Base-by-base conservation (phyloP, 2,329 filamentous ascomycete genomes). In the Pleomassaria siparia region DNA sequence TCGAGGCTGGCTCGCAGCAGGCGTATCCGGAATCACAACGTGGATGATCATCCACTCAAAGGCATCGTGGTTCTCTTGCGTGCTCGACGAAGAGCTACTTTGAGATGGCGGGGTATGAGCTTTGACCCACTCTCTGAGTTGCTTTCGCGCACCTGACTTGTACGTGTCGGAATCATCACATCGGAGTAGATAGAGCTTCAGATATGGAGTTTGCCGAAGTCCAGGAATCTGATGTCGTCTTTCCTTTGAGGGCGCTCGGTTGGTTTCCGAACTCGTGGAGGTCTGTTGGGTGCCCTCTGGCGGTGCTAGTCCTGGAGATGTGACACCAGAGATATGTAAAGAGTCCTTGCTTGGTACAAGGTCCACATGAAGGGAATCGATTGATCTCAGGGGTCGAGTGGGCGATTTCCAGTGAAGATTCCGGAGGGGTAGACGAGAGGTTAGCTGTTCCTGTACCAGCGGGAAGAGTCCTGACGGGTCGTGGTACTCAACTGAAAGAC, bases 351-450 rank as follows among this genome's bases (percentile, higher is more conserved):
- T 71, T 7, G 86, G 81, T n/a, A 91, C 78, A 49, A 97, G 84
- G 52, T 96, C 91, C 62, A 97, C 83, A 64, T 96, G 90, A 32
- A 99, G 82, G 11, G 90, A 91, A 64, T 91, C 87, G 69, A 99
- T 99, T 12, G 94, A 96, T 56, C 94, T 87, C 28, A 97, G 76
- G 2, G 94, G 94, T 0, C 94, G 87, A 22, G 87, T 87, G 51
- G 95, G 89, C 12, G 94, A 96, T 71, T 97, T 95, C 94, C 94
- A 99, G 66, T 97, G 90, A 37, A 99, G 83, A 64, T 97, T 95
- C 55, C 86, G 87, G 29, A 99, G 79, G 26, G 94, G 94, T 0
- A 97, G 80, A 45, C 89, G 87, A 33, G 87, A 79, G 32, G 88
- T 79, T 48, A 99, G 78, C 48, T 91, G 85, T 2, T 89, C 84